Conservation (phyloP, 2,329 filamentous ascomycete species). For the Alternaria solani region DNA sequence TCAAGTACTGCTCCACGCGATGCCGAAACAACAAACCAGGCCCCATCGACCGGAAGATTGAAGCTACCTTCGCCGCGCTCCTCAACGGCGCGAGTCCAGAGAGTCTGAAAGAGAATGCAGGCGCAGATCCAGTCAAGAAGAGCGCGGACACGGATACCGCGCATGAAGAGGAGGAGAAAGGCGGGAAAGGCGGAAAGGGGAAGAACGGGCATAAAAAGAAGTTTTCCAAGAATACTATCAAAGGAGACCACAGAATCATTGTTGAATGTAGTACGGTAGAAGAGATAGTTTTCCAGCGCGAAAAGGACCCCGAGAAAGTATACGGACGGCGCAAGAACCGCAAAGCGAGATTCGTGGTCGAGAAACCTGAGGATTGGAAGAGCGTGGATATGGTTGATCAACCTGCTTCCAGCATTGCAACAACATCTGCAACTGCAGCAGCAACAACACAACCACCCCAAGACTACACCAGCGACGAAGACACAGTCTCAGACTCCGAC, state of each 20-base stretch:
- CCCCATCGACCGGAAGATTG: slow-evolving; percentile 61
- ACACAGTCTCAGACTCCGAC: slow-evolving; percentile 26
- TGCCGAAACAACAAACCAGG: slow-evolving; percentile 63
- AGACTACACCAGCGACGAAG: slow-evolving; percentile 20
- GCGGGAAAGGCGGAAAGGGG: slow-evolving; percentile 6
- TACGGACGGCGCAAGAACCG: slow-evolving; percentile 58
- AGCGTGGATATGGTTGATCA: slow-evolving; percentile 57
- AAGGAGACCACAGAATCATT: slow-evolving; percentile 62
- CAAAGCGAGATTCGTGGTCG: slow-evolving; percentile 51
- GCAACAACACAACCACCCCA: slow-evolving; percentile 1
- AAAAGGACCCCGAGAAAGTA: slow-evolving; percentile 56
- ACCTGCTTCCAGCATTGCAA: slow-evolving; percentile 5
- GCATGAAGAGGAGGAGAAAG: background rate
- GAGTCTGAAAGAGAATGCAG: slow-evolving; percentile 31
- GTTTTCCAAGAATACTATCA: slow-evolving; percentile 37
- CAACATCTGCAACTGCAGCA: background rate
- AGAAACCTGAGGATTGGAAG: slow-evolving; percentile 52
- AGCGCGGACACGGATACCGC: background rate
- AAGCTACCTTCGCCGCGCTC: slow-evolving; percentile 57
- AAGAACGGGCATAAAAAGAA: slow-evolving; percentile 41
- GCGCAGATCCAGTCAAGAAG: slow-evolving; percentile 5
- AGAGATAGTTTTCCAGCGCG: slow-evolving; percentile 58
- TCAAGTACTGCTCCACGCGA: slow-evolving; percentile 66
- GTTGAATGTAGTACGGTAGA: slow-evolving; percentile 62
- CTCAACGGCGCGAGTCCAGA: slow-evolving; percentile 48